Base-by-base conservation (phyloP, 306 rosid genomes). In the Chamaecrista fasciculata region DNA sequence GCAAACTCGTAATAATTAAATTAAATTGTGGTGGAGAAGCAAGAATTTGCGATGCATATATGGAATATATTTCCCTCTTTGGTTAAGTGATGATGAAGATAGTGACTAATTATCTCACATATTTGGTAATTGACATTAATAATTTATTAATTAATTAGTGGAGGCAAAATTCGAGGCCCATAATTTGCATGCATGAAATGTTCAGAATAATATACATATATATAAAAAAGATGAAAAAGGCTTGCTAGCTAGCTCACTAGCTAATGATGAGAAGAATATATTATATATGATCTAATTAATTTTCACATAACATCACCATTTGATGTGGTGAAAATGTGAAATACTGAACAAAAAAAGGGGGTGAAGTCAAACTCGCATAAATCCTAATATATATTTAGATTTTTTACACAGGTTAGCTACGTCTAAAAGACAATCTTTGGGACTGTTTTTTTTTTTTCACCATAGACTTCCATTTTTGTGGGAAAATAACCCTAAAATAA, bases 321-420 rank as follows among this genome's bases (percentile, higher is more conserved):
- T 66, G 77, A 62, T 28, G 12, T 6, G 50, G 57, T 69, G 82
- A 75, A n/a, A n/a, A n/a, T n/a, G n/a, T n/a, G n/a, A n/a, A n/a
- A 77, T 56, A 57, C 65, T 55, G 63, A 75, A 69, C 70, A 48
- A 68, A 69, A 71, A 44, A 37, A 53, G 36, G 16, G 2, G 11
- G 33, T 4, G 28, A 80, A 77, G 79, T 78, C 76, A 76, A 81
- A 66, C n/a, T n/a, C n/a, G n/a, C n/a, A n/a, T n/a, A n/a, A n/a
- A n/a, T n/a, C n/a, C n/a, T n/a, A n/a, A n/a, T n/a, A n/a, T n/a
- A n/a, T n/a, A n/a, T n/a, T n/a, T n/a, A n/a, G n/a, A n/a, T n/a
- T n/a, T n/a, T n/a, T n/a, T n/a, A n/a, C n/a, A n/a, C n/a, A n/a
- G n/a, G n/a, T n/a, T n/a, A n/a, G n/a, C n/a, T n/a, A n/a, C n/a